Conservation (phyloP, 495 filamentous ascomycete species). For the Penicillium cinerascens region DNA sequence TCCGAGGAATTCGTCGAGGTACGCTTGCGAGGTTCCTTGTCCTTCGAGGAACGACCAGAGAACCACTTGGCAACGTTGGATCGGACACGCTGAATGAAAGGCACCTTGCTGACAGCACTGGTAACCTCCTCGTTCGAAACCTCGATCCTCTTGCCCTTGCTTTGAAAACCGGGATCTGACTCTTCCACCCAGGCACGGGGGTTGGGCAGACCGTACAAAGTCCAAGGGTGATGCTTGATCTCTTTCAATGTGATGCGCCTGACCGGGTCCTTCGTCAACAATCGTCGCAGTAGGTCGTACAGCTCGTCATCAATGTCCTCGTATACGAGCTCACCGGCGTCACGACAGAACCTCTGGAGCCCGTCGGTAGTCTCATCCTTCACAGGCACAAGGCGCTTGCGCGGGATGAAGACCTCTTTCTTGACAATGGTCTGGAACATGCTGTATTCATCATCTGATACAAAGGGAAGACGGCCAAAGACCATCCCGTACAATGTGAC, state of each 20-base stretch:
- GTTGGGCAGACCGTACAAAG: constrained; percentile 74
- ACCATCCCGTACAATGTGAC: constrained; percentile 95
- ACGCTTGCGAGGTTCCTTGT: constrained; percentile 49
- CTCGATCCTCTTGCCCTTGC: constrained; percentile 85
- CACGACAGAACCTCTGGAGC: constrained; percentile 43
- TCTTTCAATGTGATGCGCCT: constrained; percentile 85
- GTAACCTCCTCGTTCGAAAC: constrained; percentile 88
- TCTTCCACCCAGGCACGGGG: constrained; percentile 83
- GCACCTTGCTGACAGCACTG: constrained; percentile 83
- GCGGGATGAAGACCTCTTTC: constrained; percentile 83
- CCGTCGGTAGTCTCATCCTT: constrained; percentile 51
- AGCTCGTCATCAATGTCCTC: constrained; percentile 83
- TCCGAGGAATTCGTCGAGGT: constrained; percentile 37
- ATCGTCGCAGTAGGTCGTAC: constrained; percentile 71
- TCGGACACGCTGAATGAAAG: constrained; percentile 68
- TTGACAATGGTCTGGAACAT: constrained; percentile 89
- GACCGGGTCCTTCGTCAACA: constrained; percentile 85
- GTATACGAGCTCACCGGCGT: constrained; percentile 69
- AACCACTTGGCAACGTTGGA: constrained; percentile 56
- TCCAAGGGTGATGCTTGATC: constrained; percentile 96
- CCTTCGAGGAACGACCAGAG: constrained; percentile 55
- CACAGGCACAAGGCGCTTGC: constrained; percentile 72
- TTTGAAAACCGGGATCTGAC: constrained; percentile 78
- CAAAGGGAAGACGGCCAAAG: constrained; percentile 88
- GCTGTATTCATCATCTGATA: constrained; percentile 83